Evolutionary conservation across 2,329 filamentous ascomycete species (phyloP).

Genomic region (Camillea tinctor): DNA sequence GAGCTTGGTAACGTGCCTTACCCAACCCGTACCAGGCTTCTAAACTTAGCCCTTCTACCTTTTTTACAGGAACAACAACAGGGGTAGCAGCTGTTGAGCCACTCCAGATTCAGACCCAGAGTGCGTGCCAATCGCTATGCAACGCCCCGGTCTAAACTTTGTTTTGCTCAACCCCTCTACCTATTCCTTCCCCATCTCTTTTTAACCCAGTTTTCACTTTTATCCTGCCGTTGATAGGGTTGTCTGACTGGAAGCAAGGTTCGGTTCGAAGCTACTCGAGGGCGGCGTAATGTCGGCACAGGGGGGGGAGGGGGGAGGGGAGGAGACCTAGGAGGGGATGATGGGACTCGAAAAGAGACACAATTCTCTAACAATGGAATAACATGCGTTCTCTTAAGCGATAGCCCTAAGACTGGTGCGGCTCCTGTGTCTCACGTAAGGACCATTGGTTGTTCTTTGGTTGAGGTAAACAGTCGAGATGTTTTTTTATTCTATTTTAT

Average conservation of each 20-base stretch:
- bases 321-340: too few relatives aligned
- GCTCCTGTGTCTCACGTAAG: neutral
- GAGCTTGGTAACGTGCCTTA: constrained; percentile 10
- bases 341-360: neutral
- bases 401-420: neutral
- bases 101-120: neutral
- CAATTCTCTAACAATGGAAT: neutral
- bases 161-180: constrained; percentile 13
- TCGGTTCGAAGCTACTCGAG: neutral
- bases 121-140: constrained; percentile 13
- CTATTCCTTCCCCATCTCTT: constrained; percentile 9
- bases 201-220: constrained; percentile 5
- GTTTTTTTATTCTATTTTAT: too few relatives aligned
- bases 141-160: constrained; percentile 21
- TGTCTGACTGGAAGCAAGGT: neutral
- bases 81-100: constrained; percentile 16
- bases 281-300: neutral
- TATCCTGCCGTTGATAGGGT: neutral
- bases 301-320: too few relatives aligned
- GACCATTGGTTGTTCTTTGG: neutral
- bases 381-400: neutral
- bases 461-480: neutral
- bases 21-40: constrained; percentile 6
- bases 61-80: constrained; percentile 16
- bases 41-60: constrained; percentile 14